Evolutionary conservation across 1,284 basidiomycete species (phyloP).

Genomic region (Fomitopsis betulina): DNA sequence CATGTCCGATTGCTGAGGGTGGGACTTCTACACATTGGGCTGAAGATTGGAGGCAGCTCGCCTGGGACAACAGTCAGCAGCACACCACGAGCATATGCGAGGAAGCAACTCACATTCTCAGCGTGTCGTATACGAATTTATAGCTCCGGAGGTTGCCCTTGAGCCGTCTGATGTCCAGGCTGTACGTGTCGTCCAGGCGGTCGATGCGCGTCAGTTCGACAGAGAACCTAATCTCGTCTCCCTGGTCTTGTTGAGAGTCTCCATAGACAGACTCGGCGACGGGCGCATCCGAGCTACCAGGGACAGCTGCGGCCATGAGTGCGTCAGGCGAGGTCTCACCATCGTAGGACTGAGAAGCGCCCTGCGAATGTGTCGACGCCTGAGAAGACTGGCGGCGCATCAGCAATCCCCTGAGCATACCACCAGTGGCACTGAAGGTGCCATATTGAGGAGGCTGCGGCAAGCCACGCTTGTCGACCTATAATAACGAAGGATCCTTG

Average conservation of each 20-base stretch:
- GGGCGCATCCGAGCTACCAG: slow-evolving; percentile 18
- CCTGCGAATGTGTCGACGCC: slow-evolving; percentile 38
- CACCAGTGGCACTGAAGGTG: slow-evolving; percentile 55
- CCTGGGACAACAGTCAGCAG: slow-evolving; percentile 24
- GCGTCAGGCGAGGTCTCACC: slow-evolving; percentile 21
- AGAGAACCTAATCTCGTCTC: slow-evolving; percentile 91
- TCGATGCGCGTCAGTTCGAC: slow-evolving; percentile 88
- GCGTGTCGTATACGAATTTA: slow-evolving; percentile 89
- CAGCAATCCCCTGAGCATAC: slow-evolving; percentile 80
- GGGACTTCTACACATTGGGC: slow-evolving; percentile 22
- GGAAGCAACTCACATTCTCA: slow-evolving; percentile 68
- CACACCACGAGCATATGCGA: neutral
- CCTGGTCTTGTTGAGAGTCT: slow-evolving; percentile 69
- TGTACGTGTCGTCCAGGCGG: slow-evolving; percentile 82
- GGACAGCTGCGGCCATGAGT: slow-evolving; percentile 22
- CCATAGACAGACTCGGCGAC: slow-evolving; percentile 69
- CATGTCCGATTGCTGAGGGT: neutral
- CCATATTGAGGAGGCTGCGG: slow-evolving; percentile 66
- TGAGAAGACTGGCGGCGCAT: slow-evolving; percentile 87
- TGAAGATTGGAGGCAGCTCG: slow-evolving; percentile 37
- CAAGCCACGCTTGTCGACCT: slow-evolving; percentile 82
- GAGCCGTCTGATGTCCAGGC: slow-evolving; percentile 84
- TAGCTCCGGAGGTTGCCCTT: slow-evolving; percentile 93
- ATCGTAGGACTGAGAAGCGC: slow-evolving; percentile 14
- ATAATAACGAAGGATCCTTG: slow-evolving; percentile 1